These are phyloP conservation scores for Rhizopogon salebrosus DNA, from an alignment of 768 basidiomycete genomes.

Conservation along the genomic window DNA sequence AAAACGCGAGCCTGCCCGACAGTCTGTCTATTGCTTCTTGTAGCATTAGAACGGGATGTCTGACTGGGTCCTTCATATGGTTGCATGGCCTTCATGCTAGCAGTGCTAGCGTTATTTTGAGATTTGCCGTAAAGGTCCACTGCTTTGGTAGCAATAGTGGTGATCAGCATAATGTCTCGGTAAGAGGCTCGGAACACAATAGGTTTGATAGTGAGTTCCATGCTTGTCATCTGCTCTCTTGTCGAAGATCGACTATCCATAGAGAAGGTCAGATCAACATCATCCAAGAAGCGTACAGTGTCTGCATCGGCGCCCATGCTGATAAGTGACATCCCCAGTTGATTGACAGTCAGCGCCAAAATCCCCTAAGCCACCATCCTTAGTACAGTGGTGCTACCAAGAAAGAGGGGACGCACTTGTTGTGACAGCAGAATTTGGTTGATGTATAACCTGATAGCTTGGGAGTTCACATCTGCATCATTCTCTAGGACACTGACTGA, in stretches of 20 bases:
- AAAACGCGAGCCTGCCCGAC: constrained; percentile 39
- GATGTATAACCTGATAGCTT: constrained; percentile 84
- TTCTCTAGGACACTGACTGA: constrained; percentile 86
- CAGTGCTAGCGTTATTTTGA: constrained; percentile 21
- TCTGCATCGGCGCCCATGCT: constrained; percentile 82
- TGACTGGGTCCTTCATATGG: not conserved
- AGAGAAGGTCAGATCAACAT: constrained; percentile 83
- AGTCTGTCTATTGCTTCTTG: constrained; percentile 12
- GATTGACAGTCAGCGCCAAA: constrained; percentile 71
- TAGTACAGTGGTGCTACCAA: constrained; percentile 6
- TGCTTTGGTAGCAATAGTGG: constrained; percentile 80
- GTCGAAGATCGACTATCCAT: constrained; percentile 75
- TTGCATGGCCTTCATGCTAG: not conserved
- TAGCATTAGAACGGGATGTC: constrained; percentile 9
- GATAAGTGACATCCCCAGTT: constrained; percentile 90
- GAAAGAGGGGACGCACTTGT: constrained; percentile 52
- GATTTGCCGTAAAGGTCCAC: constrained; percentile 62
- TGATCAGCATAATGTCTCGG: constrained; percentile 88
- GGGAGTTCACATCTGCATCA: constrained; percentile 71
- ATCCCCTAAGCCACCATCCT: constrained; percentile 51
- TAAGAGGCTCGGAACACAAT: constrained; percentile 94
- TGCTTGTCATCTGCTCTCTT: constrained; percentile 70
- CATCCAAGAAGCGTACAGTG: constrained; percentile 87
- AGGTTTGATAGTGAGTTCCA: constrained; percentile 78
- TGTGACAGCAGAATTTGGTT: constrained; percentile 84